Base-by-base conservation (phyloP, 2,329 filamentous ascomycete genomes). In the Kalaharituber pfeilii region DNA sequence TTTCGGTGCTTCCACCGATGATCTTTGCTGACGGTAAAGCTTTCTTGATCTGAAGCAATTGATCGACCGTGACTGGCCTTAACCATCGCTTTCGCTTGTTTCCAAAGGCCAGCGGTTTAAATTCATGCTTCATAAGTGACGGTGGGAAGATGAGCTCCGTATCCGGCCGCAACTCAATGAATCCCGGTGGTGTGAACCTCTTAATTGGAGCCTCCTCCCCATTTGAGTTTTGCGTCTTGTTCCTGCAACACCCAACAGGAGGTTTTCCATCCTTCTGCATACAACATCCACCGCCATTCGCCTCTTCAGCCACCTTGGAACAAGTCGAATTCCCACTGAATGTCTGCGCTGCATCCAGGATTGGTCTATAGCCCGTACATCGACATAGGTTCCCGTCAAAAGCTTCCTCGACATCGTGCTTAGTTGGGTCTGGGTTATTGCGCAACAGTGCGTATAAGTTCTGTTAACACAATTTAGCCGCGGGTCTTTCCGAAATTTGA, bases 1-100 rank as follows among this genome's bases (percentile, higher is more conserved):
- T 96, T 68, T 98, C 91, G 1, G 88, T 94, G 66, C 87, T 94
- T 57, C 91, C 91, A 50, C 87, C 89, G 57, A 98, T 94, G 57
- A 98, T 80, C 69, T 96, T 98, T 3, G 89, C 86, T 25, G 81
- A 79, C 0, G 89, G 89, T 61, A 86, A 82, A 0, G 77, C 80
- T 63, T 75, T 80, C 72, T 96, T 96, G 70, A 98, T 94, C 66
- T 94, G 83, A 15, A 96, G 75, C 15, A 98, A 73, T 66, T 98
- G 88, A 36, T 86, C 75, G 15, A 96, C 66, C 0, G 85, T 95
- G 28, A 86, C 82, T 0, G 91, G 91, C 15, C 91, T 77, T 66
- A 86, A 93, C 91, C 91, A 98, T 65, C 75, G 82, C 73, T 95
- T 96, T 56, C 80, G 77, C 74, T 94, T 95, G 68, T 94, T 96